These are phyloP conservation scores for Wickerhamomyces hampshirensis DNA, from an alignment of 805 yeast species.

Conservation along the genomic window DNA sequence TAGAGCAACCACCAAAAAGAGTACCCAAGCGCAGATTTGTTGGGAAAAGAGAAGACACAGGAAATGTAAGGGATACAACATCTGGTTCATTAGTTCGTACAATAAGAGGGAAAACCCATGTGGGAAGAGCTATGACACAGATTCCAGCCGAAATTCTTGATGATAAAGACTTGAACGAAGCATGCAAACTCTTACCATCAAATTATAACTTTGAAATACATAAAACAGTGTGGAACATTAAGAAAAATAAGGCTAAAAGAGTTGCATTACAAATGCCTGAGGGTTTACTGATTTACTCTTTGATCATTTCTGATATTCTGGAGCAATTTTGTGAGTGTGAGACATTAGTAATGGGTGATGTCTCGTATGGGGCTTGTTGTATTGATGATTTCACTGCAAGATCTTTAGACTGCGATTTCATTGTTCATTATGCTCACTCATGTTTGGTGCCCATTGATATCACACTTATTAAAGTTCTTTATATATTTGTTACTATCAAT, in stretches of 20 bases:
- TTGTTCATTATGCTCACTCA: constrained; percentile 96
- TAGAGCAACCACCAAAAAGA: constrained; percentile 10
- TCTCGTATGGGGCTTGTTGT: constrained; percentile 97
- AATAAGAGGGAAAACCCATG: constrained; percentile 28
- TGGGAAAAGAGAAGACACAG: constrained; percentile 36
- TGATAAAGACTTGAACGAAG: constrained; percentile 78
- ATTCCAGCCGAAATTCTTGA: constrained; percentile 82
- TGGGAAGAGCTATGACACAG: constrained; percentile 70
- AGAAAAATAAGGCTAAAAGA: constrained; percentile 65
- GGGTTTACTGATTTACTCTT: constrained; percentile 82
- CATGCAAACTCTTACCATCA: constrained; percentile 75
- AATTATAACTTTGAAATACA: constrained; percentile 96
- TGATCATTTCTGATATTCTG: constrained; percentile 85
- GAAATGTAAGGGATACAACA: too few species aligned
- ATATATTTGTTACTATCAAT: constrained; percentile 89
- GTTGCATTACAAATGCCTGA: constrained; percentile 98
- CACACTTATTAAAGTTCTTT: constrained; percentile 86
- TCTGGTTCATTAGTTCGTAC: constrained; percentile 19
- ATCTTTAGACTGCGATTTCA: constrained; percentile 87
- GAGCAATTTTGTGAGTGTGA: constrained; percentile 89
- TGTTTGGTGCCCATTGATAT: constrained; percentile 94
- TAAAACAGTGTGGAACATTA: constrained; percentile 91
- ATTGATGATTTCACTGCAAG: constrained; percentile 95
- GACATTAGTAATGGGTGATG: constrained; percentile 96
- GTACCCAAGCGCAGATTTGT: constrained; percentile 55